Evolutionary conservation across 1,284 basidiomycete genomes (phyloP).

Genomic region (Coniferiporia sulphurascens): DNA sequence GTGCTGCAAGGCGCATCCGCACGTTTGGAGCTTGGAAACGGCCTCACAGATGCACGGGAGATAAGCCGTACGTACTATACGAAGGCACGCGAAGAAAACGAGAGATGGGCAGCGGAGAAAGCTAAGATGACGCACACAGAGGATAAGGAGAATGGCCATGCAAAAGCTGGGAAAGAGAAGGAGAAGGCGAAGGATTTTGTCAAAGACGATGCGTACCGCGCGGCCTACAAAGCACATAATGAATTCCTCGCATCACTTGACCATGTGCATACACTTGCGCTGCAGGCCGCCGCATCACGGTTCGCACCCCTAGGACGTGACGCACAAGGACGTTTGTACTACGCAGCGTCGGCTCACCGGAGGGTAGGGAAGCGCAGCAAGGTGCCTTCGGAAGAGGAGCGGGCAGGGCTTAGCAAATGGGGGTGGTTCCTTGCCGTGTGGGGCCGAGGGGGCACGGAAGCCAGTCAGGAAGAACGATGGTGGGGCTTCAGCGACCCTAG

Average conservation of each 20-base stretch:
- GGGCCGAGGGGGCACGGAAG: constrained; percentile 42
- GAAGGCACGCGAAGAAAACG: constrained; percentile 39
- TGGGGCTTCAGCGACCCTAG: constrained; percentile 67
- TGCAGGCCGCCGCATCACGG: constrained; percentile 27
- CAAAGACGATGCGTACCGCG: constrained; percentile 1
- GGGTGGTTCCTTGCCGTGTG: constrained; percentile 70
- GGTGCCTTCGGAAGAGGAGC: constrained; percentile 42
- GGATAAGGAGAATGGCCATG: not conserved
- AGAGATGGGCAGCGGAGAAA: constrained; percentile 39
- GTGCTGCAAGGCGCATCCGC: constrained; percentile 42
- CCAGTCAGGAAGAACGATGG: constrained; percentile 37
- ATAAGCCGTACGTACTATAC: constrained; percentile 45
- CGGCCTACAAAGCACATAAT: constrained; percentile 24
- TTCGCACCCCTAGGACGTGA: constrained; percentile 34
- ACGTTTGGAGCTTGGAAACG: constrained; percentile 55
- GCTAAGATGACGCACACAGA: constrained; percentile 28
- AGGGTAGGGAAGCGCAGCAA: constrained; percentile 25
- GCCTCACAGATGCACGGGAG: constrained; percentile 49
- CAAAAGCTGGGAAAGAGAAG: not conserved
- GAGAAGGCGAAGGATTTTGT: not conserved
- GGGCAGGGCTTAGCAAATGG: constrained; percentile 51
- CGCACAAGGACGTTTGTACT: constrained; percentile 35
- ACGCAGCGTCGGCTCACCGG: constrained; percentile 27
- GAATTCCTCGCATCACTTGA: constrained; percentile 28
- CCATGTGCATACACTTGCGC: constrained; percentile 27